These are phyloP conservation scores for Malus sieversii DNA, from an alignment of 306 rosid species.

Conservation along the genomic window DNA sequence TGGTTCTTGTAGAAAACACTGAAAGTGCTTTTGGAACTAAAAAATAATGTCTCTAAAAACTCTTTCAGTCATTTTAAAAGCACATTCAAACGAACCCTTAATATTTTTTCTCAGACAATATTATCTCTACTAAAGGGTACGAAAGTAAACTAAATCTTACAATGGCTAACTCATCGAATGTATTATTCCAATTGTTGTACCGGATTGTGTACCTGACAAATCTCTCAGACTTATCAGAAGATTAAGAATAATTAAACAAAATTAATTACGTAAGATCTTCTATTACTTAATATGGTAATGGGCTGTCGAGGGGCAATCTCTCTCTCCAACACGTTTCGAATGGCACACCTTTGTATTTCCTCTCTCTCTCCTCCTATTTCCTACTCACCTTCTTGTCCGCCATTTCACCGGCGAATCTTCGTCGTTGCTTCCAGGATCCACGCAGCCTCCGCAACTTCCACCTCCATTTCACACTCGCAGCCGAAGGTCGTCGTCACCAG, in stretches of 20 bases:
- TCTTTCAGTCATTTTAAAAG: too few relatives aligned
- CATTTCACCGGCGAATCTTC: constrained; percentile 41
- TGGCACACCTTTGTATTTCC: constrained; percentile 46
- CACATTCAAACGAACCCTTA: too few relatives aligned
- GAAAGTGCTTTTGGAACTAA: too few relatives aligned
- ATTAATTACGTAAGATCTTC: neutral
- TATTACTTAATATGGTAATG: constrained; percentile 24
- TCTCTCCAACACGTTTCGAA: constrained; percentile 71
- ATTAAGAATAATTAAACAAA: neutral
- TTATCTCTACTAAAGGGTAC: accelerated
- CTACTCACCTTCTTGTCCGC: constrained; percentile 25
- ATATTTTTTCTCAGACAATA: too few relatives aligned
- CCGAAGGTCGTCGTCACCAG: constrained; percentile 86
- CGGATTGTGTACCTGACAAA: too few relatives aligned
- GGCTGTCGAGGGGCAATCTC: constrained; percentile 21
- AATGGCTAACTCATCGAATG: too few relatives aligned
- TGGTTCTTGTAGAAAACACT: too few relatives aligned
- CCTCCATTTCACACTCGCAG: constrained; percentile 19
- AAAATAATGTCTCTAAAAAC: too few relatives aligned
- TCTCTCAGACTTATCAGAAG: neutral
- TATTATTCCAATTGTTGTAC: too few relatives aligned
- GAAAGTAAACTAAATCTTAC: too few relatives aligned
- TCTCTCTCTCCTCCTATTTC: constrained; percentile 19
- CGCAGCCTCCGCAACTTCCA: constrained; percentile 28
- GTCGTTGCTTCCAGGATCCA: constrained; percentile 10